Percentiles rank a stretch among this genome's conserved stretches.
Conservation (phyloP, 2,329 filamentous ascomycete genomes). For the Talaromyces sp. region DNA sequence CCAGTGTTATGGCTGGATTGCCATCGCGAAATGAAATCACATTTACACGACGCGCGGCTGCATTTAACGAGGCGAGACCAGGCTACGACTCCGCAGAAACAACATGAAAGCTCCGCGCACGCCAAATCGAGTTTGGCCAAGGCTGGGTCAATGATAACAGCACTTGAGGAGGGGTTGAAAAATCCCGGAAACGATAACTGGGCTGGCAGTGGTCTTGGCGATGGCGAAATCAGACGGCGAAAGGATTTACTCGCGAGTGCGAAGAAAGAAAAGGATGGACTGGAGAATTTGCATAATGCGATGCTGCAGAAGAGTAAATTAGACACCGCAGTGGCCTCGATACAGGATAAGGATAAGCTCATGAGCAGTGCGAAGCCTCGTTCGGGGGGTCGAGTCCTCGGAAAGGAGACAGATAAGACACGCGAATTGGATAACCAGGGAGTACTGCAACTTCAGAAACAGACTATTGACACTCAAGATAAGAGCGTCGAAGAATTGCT, state of each 20-base stretch:
- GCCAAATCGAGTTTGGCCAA: constrained; percentile 59
- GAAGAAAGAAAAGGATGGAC: constrained; percentile 58
- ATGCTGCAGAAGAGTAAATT: constrained; percentile 52
- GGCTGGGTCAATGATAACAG: constrained; percentile 52
- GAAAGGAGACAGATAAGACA: constrained; percentile 59
- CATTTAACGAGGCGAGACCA: constrained; percentile 59
- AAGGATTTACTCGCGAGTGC: constrained; percentile 56
- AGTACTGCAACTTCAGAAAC: constrained; percentile 59
- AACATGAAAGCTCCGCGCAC: constrained; percentile 60
- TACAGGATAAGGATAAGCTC: constrained; percentile 45
- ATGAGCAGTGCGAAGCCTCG: constrained; percentile 37
- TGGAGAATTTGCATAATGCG: constrained; percentile 58
- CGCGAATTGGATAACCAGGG: constrained; percentile 62
- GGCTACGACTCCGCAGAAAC: constrained; percentile 55
- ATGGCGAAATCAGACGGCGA: constrained; percentile 58
- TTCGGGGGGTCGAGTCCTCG: constrained; percentile 46
- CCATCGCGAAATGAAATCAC: constrained; percentile 56
- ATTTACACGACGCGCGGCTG: constrained; percentile 58
- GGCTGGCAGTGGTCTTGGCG: constrained; percentile 47
- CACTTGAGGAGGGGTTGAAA: constrained; percentile 56
- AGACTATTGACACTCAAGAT: constrained; percentile 61
- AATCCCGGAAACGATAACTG: constrained; percentile 32
- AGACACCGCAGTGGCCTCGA: constrained; percentile 46
- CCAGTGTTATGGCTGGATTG: constrained; percentile 61
- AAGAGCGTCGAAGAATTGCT: constrained; percentile 56